Conservation (phyloP, 2,329 filamentous ascomycete genomes). For the Diaporthe destruens region DNA sequence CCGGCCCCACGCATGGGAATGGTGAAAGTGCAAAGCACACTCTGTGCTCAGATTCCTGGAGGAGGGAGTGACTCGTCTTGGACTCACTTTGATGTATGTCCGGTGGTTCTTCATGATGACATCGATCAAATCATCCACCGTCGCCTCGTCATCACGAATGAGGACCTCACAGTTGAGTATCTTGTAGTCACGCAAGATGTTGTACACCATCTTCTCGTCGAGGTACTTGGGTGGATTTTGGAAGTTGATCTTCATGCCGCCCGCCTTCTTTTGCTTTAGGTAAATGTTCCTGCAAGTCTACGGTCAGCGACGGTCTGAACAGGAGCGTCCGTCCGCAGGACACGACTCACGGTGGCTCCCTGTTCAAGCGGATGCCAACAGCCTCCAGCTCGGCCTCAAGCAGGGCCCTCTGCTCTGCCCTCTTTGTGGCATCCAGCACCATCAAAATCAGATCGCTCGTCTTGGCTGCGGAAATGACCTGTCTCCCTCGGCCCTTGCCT, state of each 20-base stretch:
- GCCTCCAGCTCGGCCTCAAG: constrained; percentile 94
- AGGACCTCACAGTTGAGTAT: constrained; percentile 98
- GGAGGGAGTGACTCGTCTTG: no score
- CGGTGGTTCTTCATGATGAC: constrained; percentile 99
- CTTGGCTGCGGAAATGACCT: constrained; percentile 98
- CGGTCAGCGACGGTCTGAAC: constrained; percentile 17
- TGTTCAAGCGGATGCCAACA: constrained; percentile 93
- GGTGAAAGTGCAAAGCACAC: not conserved
- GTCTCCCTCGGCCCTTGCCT: constrained; percentile 93
- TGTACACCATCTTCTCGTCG: constrained; percentile 98
- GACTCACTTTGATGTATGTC: constrained; percentile 82
- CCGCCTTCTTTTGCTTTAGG: constrained; percentile 93
- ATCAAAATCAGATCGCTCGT: constrained; percentile 97
- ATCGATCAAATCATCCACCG: constrained; percentile 98
- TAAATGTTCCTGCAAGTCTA: constrained; percentile 83
- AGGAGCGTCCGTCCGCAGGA: not conserved
- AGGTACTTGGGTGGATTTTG: constrained; percentile 87
- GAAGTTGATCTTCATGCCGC: constrained; percentile 99
- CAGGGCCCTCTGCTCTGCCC: constrained; percentile 89
- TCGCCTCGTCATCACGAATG: constrained; percentile 92
- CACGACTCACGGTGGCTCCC: constrained; percentile 84
- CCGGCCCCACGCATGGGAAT: not conserved
- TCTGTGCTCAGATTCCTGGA: not conserved
- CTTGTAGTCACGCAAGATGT: constrained; percentile 98
- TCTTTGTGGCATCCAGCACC: constrained; percentile 96